Evolutionary conservation across 1,284 basidiomycete species (phyloP).

Genomic region (Cryptococcus depauperatus): DNA sequence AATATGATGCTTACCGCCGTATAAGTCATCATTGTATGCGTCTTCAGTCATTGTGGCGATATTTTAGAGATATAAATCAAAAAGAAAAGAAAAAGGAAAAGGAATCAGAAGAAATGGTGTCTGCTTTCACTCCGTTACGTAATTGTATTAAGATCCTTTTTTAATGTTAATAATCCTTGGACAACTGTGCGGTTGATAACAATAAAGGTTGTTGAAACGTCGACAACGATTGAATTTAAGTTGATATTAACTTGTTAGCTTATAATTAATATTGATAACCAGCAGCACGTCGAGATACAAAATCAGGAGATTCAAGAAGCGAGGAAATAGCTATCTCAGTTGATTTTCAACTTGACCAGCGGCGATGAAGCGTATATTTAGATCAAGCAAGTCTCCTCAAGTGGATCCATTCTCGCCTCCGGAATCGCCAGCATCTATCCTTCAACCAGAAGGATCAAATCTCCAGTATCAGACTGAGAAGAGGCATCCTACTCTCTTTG

Average conservation of each 20-base stretch:
- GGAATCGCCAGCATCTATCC: not conserved
- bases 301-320: no score
- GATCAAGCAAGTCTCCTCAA: slow-evolving; percentile 11
- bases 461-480: not conserved
- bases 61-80: not conserved
- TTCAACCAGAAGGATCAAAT: slow-evolving; percentile 8
- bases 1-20: no score
- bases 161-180: no score
- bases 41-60: slow-evolving; percentile 33
- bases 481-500: slow-evolving; percentile 1
- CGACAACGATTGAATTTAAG: no score
- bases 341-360: no score
- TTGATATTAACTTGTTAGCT: no score
- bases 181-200: no score
- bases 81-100: slow-evolving; percentile 1
- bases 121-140: not conserved
- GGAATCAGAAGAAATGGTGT: not conserved
- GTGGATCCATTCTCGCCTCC: slow-evolving; percentile 14
- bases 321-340: no score
- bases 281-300: no score
- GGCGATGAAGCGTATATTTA: slow-evolving; percentile 18
- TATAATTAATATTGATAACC: no score
- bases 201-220: no score
- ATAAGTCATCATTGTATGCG: slow-evolving; percentile 36
- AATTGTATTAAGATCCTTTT: not conserved